Evolutionary conservation across 208 protist species (phyloP).

Genomic region (Porcisia deanei): DNA sequence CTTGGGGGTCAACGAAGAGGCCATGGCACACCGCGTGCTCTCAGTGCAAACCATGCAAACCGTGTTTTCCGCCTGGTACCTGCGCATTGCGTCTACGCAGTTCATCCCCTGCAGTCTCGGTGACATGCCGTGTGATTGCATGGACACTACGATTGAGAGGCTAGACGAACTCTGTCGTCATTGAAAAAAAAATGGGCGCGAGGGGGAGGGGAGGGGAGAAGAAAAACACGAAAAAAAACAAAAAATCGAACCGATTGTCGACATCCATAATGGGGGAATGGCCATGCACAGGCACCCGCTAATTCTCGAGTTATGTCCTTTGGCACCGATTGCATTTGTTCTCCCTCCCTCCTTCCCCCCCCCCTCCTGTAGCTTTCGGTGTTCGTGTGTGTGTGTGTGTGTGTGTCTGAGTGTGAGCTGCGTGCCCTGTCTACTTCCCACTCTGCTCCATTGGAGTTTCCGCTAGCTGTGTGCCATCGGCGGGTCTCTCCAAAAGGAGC

Average conservation of each 20-base stretch:
- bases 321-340: not conserved
- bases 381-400: not conserved
- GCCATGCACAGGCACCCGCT: not conserved
- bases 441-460: not conserved
- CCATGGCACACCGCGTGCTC: conserved; percentile 28
- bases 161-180: conserved; percentile 24
- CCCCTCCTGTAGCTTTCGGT: no score
- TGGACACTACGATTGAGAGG: conserved; percentile 35
- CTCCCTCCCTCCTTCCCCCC: no score
- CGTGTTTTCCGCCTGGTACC: conserved; percentile 36
- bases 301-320: no score
- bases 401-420: not conserved
- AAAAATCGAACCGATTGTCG: no score
- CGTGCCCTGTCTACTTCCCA: not conserved
- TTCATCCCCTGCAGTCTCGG: conserved; percentile 41
- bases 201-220: not conserved
- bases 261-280: not conserved
- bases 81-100: conserved; percentile 35
- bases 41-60: conserved; percentile 33
- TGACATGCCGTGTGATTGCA: conserved; percentile 33
- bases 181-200: not conserved
- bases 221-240: not conserved
- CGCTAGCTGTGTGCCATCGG: not conserved
- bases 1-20: conserved; percentile 1
- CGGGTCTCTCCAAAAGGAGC: not conserved